Evolutionary conservation across 1,284 basidiomycete genomes (phyloP), one percentile per base, ranked within the genome.

Genomic region (Ceratobasidium sp.): DNA sequence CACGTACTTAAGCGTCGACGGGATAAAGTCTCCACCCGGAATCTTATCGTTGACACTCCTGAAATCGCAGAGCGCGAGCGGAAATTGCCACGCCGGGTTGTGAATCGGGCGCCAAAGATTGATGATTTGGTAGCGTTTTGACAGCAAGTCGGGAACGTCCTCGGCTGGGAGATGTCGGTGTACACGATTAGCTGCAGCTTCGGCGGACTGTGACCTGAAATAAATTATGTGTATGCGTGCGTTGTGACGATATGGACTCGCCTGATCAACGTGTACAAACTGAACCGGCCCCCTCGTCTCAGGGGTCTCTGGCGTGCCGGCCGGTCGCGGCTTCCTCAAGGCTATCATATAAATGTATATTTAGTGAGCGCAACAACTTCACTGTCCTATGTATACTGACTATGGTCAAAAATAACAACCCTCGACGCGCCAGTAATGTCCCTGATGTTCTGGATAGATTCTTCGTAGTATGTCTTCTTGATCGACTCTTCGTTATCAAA

Each of bases 21-120:
- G 82, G 21, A 86, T 80, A 10, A 86, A 78, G 76, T 89, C 87
- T 9, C 67, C 67, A 16, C 61, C 61, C 9, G 43, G 43, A 39
- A 39, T 39, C 18, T 45, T 76, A 2, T 76, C 61, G 74, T 86
- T 82, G n/a, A 91, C 84, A 41, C 82, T 85, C 30, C 86, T 79
- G 6, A 76, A 88, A 76, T 92, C 90, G 76, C 88, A 89, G 4
- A 90, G 80, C 0, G 86, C 86, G 48, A 91, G 83, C 1, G 89
- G 89, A 80, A 81, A 84, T 76, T 90, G 89, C 43, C 80, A 78
- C 10, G 88, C 81, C 2, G 85, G 77, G 73, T 85, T 80, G 6
- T 79, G 75, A 73, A 91, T 87, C 0, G 89, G 89, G 8, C 89
- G 80, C 90, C 90, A 92, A 72, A 91, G 84, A 80, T 91, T 92